Base-by-base conservation (phyloP, 2,329 filamentous ascomycete species). In the Emergomyces pasteurianus region DNA sequence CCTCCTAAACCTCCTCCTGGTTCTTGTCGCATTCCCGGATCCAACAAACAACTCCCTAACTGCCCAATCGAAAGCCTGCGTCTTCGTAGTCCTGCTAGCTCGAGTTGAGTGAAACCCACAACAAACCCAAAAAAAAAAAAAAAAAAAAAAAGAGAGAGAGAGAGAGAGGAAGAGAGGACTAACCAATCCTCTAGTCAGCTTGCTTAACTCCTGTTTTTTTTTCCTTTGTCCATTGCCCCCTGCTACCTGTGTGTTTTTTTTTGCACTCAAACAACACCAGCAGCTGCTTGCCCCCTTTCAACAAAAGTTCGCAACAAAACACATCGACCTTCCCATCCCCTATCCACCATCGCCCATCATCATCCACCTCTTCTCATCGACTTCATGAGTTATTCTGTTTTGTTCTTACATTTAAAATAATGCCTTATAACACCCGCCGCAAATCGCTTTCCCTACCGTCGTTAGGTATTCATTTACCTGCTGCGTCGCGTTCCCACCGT, bases 391-490 rank as follows among this genome's bases (percentile, higher is more conserved):
- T 58, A 62, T 63, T 60, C 60, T 59, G 42, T 63, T 60, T 57
- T 54, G 21, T 60, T 60, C 42, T 57, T 58, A 36, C 50, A 42
- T 59, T 53, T 49, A 38, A 23, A 69, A 78, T 68, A 70, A 96
- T 96, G 90, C 88, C 88, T 72, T 96, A 96, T 82, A 96, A 96
- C 77, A 97, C 92, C 67, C 89, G 92, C 77, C 87, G 92, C 76
- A 97, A 97, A 81, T 96, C 91, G 72, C 80, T 99, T 67, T 96
- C 92, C 64, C 81, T 97, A 71, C 89, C 90, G 63, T 95, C 91
- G 67, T 83, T 97, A 70, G 94, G 94, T 73, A 96, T 97, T 69
- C 89, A 94, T 70, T 81, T 96, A 59, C 85, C 85, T 60, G 81
- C 80, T 69, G 75, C 78, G 64, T 81, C 81, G 65, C 80, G 82